Percentiles rank a stretch among this genome's conserved stretches.
Conservation (phyloP, 805 yeast species). For the Suhomyces faveliae region DNA sequence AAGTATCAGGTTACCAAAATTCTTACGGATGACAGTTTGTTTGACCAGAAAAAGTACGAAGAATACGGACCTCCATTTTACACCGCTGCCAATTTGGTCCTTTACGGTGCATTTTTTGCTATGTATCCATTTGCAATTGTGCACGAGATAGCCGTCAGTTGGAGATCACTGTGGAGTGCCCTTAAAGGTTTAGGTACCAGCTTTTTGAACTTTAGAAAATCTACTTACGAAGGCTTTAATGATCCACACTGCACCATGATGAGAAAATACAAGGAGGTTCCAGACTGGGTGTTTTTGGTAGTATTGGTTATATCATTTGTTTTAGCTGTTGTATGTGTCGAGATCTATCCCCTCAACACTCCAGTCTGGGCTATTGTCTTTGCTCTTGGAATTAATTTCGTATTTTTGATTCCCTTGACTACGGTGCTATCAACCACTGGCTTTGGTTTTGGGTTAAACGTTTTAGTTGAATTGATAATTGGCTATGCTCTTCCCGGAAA, state of each 20-base stretch:
- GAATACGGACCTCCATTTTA: slow-evolving; percentile 28
- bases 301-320: slow-evolving; percentile 20
- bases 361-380: slow-evolving; percentile 63
- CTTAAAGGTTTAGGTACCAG: slow-evolving; percentile 12
- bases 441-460: slow-evolving; percentile 14
- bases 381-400: slow-evolving; percentile 47
- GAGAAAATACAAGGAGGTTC: slow-evolving; percentile 33
- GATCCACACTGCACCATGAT: slow-evolving; percentile 35
- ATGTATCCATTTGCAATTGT: slow-evolving; percentile 24
- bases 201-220: slow-evolving; percentile 17
- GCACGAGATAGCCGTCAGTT: slow-evolving; percentile 16
- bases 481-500: slow-evolving; percentile 31
- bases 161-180: slow-evolving; percentile 13
- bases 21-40: slow-evolving; percentile 2
- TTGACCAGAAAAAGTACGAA: slow-evolving; percentile 21
- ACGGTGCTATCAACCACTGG: slow-evolving; percentile 16
- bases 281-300: slow-evolving; percentile 29
- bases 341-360: slow-evolving; percentile 41
- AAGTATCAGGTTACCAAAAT: slow-evolving; percentile 3
- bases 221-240: slow-evolving; percentile 31
- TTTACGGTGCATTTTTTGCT: slow-evolving; percentile 27
- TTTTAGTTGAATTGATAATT: slow-evolving; percentile 18
- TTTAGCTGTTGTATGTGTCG: slow-evolving; percentile 29
- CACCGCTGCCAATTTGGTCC: slow-evolving; percentile 25
- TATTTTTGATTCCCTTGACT: slow-evolving; percentile 37